phyloP scores from a whole-genome alignment of 1,284 basidiomycete genomes.

The Ceratobasidium sp. region DNA sequence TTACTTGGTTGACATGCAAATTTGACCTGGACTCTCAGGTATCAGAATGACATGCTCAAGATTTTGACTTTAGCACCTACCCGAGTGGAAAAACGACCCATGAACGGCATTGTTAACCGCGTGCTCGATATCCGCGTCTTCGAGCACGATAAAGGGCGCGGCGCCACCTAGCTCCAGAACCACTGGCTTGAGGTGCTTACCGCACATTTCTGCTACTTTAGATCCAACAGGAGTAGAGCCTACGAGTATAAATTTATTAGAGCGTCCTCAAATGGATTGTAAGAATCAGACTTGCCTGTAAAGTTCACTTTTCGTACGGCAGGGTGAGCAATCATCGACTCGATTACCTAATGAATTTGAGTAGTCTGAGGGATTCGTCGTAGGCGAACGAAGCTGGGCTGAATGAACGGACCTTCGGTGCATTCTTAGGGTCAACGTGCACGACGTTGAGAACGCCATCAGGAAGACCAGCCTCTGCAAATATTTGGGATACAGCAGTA shows the following conservation, averaged over 20 bases:
- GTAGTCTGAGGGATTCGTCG: no score
- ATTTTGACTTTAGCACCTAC: background rate
- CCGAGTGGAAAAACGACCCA: conserved; percentile 43
- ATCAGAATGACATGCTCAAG: background rate
- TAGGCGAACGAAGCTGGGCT: background rate
- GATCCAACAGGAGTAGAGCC: conserved; percentile 58
- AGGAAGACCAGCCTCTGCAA: conserved; percentile 57
- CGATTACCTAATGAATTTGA: conserved; percentile 47
- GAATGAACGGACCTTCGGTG: conserved; percentile 49
- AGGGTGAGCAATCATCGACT: conserved; percentile 55
- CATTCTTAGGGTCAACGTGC: conserved; percentile 56
- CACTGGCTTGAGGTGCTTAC: conserved; percentile 56
- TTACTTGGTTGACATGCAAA: conserved; percentile 61
- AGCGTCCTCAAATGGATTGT: background rate
- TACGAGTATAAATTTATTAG: conserved; percentile 48
- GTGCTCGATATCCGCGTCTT: conserved; percentile 58
- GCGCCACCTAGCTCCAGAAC: conserved; percentile 60
- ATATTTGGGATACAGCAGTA: conserved; percentile 39
- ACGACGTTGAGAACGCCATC: conserved; percentile 58
- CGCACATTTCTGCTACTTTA: conserved; percentile 54
- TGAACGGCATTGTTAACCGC: conserved; percentile 50
- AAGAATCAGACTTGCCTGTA: background rate
- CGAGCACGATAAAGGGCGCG: conserved; percentile 57
- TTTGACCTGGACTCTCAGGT: conserved; percentile 57
- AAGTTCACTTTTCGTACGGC: conserved; percentile 50